Base-by-base conservation (phyloP, 768 basidiomycete genomes). In the Stropharia rugosoannulata region DNA sequence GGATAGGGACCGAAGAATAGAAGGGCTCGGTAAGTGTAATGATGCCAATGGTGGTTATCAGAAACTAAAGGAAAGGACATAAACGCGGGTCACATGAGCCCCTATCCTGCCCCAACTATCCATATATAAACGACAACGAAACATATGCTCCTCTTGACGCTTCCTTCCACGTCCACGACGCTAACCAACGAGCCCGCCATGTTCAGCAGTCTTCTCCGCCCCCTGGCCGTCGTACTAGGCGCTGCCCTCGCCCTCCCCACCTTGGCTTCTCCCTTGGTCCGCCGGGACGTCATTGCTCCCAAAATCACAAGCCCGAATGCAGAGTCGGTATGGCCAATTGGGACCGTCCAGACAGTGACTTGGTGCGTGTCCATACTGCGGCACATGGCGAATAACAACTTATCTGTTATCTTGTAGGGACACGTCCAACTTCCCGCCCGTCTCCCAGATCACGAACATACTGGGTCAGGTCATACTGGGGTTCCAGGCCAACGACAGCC, bases 381-480 rank as follows among this genome's bases (percentile, higher is more conserved):
- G 22, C 29, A 22, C 45, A 27, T 46, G 45, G 45, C 45, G 22
- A 36, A 22, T 18, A 19, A 16, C 38, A 25, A 16, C 44, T 25
- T 32, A 5, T 10, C 5, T 27, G 27, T 2, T n/a, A 38, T 13
- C 42, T 22, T 47, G 12, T 44, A 85, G 84, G 85, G 75, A 85
- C 53, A 81, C 78, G 10, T 71, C 76, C 16, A 64, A 73, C 44
- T 68, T 80, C 16, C 80, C 80, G 18, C 70, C 74, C 18, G 73
- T 74, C 58, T 70, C 72, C 35, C 71, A 77, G 51, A 67, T 79
- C 57, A 78, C 83, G 50, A 81, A 81, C 60, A 72, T 74, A 11
- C 68, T 65, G 38, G 85, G 85, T 44, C 73, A 67, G 65, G 64
- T 87, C 36, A 66, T 82, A 15, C 71, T 88, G 13, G 86, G 85